Evolutionary conservation across 345 rosid genomes (phyloP).

Genomic region (Kandelia obovata): DNA sequence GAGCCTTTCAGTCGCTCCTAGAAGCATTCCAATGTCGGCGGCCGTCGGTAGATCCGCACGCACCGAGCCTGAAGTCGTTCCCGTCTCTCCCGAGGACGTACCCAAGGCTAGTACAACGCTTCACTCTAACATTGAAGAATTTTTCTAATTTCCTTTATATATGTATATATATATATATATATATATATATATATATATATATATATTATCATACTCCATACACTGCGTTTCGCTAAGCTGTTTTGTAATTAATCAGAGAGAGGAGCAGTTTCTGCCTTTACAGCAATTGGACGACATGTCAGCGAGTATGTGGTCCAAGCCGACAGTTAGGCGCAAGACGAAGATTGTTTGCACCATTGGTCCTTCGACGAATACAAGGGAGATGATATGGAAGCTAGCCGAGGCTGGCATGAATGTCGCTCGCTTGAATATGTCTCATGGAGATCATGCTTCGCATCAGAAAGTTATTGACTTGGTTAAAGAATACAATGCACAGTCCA

Average conservation of each 20-base stretch:
- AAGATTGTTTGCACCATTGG: slow-evolving; percentile 98
- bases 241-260: neutral
- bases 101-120: slow-evolving; percentile 35
- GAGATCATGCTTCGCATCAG: slow-evolving; percentile 96
- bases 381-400: slow-evolving; percentile 99
- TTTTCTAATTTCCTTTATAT: neutral
- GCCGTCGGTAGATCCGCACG: slow-evolving; percentile 50
- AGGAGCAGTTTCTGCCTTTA: neutral
- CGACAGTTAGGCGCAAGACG: slow-evolving; percentile 77
- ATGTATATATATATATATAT: neutral
- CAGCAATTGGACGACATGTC: slow-evolving; percentile 56
- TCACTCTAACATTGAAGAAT: neutral
- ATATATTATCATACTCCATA: neutral
- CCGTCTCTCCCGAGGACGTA: slow-evolving; percentile 65
- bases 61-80: slow-evolving; percentile 57
- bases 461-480: slow-evolving; percentile 97
- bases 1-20: slow-evolving; percentile 22
- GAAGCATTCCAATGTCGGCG: slow-evolving; percentile 30
- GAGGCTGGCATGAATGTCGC: slow-evolving; percentile 99
- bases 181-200: neutral
- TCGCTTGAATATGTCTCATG: slow-evolving; percentile 96
- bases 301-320: slow-evolving; percentile 79
- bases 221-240: too few species aligned
- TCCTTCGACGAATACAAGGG: slow-evolving; percentile 84
- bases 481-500: slow-evolving; percentile 86